Percentiles rank a stretch among this genome's conserved stretches.
Evolutionary conservation across 2,329 filamentous ascomycete species (phyloP).

Genomic region (Epichloe glyceriae): DNA sequence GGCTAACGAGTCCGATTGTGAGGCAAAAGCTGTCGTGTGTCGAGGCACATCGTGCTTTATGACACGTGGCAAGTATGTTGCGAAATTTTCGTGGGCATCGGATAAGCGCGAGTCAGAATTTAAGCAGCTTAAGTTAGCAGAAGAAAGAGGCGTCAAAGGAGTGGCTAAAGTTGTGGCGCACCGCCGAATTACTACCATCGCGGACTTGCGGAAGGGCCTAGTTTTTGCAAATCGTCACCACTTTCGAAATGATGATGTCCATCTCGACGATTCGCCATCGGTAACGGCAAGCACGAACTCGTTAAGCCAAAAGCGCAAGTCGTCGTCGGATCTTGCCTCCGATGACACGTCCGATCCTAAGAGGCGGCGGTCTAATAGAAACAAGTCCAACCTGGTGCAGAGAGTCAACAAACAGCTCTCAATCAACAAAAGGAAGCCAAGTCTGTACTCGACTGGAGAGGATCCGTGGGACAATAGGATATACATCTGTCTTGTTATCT

Average conservation of each 20-base stretch:
- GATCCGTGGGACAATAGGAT: conserved; percentile 8
- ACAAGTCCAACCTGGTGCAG: no score
- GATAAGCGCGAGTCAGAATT: conserved; percentile 6
- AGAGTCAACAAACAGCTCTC: not conserved
- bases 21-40: conserved; percentile 9
- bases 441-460: conserved; percentile 6
- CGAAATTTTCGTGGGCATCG: conserved; percentile 9
- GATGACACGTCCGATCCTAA: conserved; percentile 4
- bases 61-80: conserved; percentile 3
- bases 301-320: conserved; percentile 4
- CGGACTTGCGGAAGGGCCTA: conserved; percentile 6
- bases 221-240: no score
- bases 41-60: conserved; percentile 9
- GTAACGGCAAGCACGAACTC: not conserved
- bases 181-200: conserved; percentile 8
- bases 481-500: conserved; percentile 5
- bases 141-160: conserved; percentile 8
- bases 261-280: no score
- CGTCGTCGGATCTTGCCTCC: conserved; percentile 3
- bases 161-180: conserved; percentile 8
- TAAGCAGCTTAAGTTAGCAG: conserved; percentile 7
- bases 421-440: conserved; percentile 3
- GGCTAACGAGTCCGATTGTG: conserved; percentile 4
- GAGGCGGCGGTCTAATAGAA: conserved; percentile 6
- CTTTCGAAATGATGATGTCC: no score